These are phyloP conservation scores for Amaranthus palmeri DNA, from an alignment of 148 eudicot genomes.

Conservation along the genomic window DNA sequence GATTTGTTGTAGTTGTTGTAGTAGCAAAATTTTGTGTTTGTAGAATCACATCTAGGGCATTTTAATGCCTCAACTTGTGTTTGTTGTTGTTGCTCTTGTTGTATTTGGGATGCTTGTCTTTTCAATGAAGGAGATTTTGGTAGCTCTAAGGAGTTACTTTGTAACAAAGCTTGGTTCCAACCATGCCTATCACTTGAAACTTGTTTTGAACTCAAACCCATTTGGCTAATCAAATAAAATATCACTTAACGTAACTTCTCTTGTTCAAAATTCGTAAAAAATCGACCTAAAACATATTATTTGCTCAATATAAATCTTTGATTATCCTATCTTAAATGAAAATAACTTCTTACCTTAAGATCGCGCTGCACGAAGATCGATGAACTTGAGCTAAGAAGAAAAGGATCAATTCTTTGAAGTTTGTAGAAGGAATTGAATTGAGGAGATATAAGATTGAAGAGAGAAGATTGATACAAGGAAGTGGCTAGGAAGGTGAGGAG, in stretches of 20 bases:
- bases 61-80: conserved; percentile 36
- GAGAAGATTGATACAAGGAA: conserved; percentile 22
- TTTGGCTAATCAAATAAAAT: conserved; percentile 4
- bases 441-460: conserved; percentile 21
- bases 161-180: conserved; percentile 38
- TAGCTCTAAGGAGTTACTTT: background rate
- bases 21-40: conserved; percentile 86
- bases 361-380: conserved; percentile 25
- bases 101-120: conserved; percentile 21
- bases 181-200: conserved; percentile 49
- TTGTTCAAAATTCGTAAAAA: background rate
- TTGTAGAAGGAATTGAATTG: conserved; percentile 22
- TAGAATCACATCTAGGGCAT: conserved; percentile 81
- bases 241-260: background rate
- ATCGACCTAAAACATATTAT: too few species aligned
- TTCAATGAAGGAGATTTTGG: conserved; percentile 31
- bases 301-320: background rate
- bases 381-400: conserved; percentile 11
- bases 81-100: conserved; percentile 19
- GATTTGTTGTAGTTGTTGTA: conserved; percentile 93
- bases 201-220: conserved; percentile 70
- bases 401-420: conserved; percentile 21
- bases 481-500: conserved; percentile 44
- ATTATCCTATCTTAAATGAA: background rate
- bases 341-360: conserved; percentile 21